These are phyloP conservation scores for Phoma sp. DNA, from an alignment of 2,329 filamentous ascomycete genomes.

Conservation along the genomic window DNA sequence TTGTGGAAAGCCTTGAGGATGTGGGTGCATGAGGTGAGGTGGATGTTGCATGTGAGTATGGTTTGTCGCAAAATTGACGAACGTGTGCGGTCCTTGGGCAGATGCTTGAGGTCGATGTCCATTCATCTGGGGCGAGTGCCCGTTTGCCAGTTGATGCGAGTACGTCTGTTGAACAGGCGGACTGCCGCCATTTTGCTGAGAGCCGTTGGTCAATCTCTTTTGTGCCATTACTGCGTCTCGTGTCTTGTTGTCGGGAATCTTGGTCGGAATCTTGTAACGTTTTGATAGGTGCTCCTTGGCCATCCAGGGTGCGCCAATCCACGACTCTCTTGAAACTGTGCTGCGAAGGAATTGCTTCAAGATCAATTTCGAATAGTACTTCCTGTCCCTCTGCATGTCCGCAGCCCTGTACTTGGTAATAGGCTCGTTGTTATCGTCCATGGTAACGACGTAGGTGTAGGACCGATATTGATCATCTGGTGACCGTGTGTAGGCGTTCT, in stretches of 20 bases:
- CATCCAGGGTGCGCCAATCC: constrained; percentile 96
- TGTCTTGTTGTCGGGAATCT: constrained; percentile 66
- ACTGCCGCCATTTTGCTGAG: constrained; percentile 42
- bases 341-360: constrained; percentile 94
- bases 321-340: constrained; percentile 87
- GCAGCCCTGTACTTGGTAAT: constrained; percentile 57
- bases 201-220: constrained; percentile 74
- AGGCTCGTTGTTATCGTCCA: constrained; percentile 41
- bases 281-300: constrained; percentile 87
- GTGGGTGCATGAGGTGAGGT: constrained; percentile 19
- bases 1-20: constrained; percentile 3
- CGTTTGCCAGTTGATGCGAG: constrained; percentile 25
- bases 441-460: constrained; percentile 40
- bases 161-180: constrained; percentile 30
- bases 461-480: constrained; percentile 40
- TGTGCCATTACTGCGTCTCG: constrained; percentile 44
- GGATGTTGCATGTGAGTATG: constrained; percentile 54
- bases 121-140: constrained; percentile 28
- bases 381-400: constrained; percentile 85
- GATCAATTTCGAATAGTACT: constrained; percentile 93
- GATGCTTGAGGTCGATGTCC: constrained; percentile 23
- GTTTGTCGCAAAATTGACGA: constrained; percentile 59
- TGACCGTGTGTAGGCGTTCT: constrained; percentile 34
- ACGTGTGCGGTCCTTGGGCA: constrained; percentile 45
- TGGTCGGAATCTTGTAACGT: constrained; percentile 84